A percentile compares a stretch with the other conserved stretches of the same genome.
Conservation (phyloP, 2,329 filamentous ascomycete species). For the Penicillium sclerotigenum region DNA sequence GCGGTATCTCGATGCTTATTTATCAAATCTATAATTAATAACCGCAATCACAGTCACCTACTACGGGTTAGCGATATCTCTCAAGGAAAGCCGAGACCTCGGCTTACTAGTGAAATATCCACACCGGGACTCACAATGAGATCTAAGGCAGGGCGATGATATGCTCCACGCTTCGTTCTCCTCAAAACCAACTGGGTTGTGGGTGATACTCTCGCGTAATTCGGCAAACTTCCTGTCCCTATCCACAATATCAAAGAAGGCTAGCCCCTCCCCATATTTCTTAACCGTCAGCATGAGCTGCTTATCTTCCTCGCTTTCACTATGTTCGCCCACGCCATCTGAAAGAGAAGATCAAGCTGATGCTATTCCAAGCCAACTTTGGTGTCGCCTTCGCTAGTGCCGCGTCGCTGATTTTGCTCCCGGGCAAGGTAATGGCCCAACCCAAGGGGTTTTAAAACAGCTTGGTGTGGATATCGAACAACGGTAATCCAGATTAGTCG, state of each 20-base stretch:
- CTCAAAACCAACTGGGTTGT: conserved; percentile 19
- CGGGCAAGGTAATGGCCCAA: conserved; percentile 38
- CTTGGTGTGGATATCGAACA: conserved; percentile 19
- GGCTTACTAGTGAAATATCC: conserved; percentile 23
- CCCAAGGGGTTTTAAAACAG: neutral
- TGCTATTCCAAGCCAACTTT: conserved; percentile 1
- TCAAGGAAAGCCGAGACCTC: neutral
- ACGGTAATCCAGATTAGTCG: conserved; percentile 18
- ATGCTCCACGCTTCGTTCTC: neutral
- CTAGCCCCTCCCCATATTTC: conserved; percentile 11
- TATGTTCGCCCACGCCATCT: conserved; percentile 12
- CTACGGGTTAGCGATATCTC: neutral
- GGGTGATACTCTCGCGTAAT: conserved; percentile 21
- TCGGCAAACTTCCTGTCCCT: conserved; percentile 21
- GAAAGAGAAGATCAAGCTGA: conserved; percentile 17
- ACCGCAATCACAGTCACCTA: neutral
- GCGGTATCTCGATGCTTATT: neutral
- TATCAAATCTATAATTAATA: neutral
- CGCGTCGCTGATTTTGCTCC: conserved; percentile 1
- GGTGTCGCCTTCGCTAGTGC: conserved; percentile 12
- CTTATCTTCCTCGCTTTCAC: conserved; percentile 10
- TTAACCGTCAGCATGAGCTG: conserved; percentile 14
- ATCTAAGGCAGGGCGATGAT: conserved; percentile 24
- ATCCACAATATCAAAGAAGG: conserved; percentile 23
- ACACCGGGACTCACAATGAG: conserved; percentile 22